Conservation (phyloP, 208 protist species). For the Hexamita inflata region DNA sequence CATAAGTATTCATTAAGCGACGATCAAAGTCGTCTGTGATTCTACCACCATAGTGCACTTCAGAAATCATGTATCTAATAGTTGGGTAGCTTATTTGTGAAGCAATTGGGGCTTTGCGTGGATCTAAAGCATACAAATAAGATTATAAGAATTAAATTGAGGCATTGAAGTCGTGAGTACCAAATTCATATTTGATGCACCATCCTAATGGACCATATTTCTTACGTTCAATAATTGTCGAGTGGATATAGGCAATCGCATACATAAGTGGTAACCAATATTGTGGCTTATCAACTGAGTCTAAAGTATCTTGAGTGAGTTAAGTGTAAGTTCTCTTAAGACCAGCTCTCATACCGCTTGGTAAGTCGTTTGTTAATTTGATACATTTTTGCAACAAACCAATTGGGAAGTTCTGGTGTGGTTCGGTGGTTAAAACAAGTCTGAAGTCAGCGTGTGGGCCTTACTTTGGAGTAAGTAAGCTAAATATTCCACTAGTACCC, state of each 20-base stretch:
- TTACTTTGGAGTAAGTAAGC: slow-evolving; percentile 36
- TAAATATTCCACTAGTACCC: slow-evolving; percentile 20
- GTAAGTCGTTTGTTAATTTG: slow-evolving; percentile 90
- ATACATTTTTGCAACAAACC: slow-evolving; percentile 73
- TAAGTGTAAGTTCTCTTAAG: slow-evolving; percentile 78
- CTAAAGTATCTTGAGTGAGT: slow-evolving; percentile 80
- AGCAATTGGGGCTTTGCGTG: slow-evolving; percentile 50
- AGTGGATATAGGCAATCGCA: slow-evolving; percentile 82
- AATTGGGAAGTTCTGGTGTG: slow-evolving; percentile 59
- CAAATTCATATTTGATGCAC: slow-evolving; percentile 93
- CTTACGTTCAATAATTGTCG: slow-evolving; percentile 78
- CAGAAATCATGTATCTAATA: slow-evolving; percentile 81
- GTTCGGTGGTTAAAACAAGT: slow-evolving; percentile 60
- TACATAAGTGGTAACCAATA: slow-evolving; percentile 86
- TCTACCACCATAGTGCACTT: slow-evolving; percentile 93
- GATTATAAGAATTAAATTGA: slow-evolving; percentile 82
- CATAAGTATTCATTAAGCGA: slow-evolving; percentile 82
- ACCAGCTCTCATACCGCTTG: slow-evolving; percentile 80
- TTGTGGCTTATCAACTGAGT: slow-evolving; percentile 69
- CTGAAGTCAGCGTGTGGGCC: slow-evolving; percentile 49
- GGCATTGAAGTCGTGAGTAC: slow-evolving; percentile 72
- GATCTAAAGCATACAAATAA: slow-evolving; percentile 72
- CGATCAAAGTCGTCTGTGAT: slow-evolving; percentile 92
- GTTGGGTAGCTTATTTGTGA: slow-evolving; percentile 54
- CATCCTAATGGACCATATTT: slow-evolving; percentile 95